Base-by-base conservation (phyloP, 2,329 filamentous ascomycete species). In the Dactylonectria macrodidyma region DNA sequence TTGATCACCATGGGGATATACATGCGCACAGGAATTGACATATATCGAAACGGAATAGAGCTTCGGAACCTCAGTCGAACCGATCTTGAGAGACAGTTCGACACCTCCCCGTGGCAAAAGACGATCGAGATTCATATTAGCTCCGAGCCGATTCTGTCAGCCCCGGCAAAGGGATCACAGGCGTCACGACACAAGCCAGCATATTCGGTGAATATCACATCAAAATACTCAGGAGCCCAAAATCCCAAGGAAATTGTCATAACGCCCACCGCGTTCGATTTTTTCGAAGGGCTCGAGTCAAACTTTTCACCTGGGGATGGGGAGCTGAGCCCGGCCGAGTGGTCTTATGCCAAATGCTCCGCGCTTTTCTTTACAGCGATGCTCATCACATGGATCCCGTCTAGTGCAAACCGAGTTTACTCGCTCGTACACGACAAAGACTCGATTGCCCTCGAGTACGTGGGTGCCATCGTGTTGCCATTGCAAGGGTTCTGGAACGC, bases 401-500 rank as follows among this genome's bases (percentile, higher is more conserved):
- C 91, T 0, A 92, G 89, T 8, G 86, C 91, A 59, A 95, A 95
- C 78, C 86, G 93, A 2, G 85, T 94, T 16, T 93, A 91, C 79
- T 88, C 88, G 9, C 82, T 93, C 16, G 82, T 88, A 6, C 83
- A 90, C 73, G 81, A 84, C 0, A 79, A 86, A 22, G 57, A 84
- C 3, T 79, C 82, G 3, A 85, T 89, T 57, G 81, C 84, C 0
- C 84, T 95, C 24, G 89, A 92, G 73, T 88, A 91, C 74, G 85
- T 89, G 56, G 90, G 91, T 16, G 88, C 90, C 0, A 83, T 92
- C n/a, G 92, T 95, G 0, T 84, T 95, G 8, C 92, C 93, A 0
- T 83, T 93, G 1, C 93, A 95, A 76, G 93, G 93, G 0, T 91
- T 94, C 74, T 95, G 92, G 92, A 95, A 95, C 77, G 87, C 89